Conservation (phyloP, 257 asterid genomes). For the Solanum okadae region DNA sequence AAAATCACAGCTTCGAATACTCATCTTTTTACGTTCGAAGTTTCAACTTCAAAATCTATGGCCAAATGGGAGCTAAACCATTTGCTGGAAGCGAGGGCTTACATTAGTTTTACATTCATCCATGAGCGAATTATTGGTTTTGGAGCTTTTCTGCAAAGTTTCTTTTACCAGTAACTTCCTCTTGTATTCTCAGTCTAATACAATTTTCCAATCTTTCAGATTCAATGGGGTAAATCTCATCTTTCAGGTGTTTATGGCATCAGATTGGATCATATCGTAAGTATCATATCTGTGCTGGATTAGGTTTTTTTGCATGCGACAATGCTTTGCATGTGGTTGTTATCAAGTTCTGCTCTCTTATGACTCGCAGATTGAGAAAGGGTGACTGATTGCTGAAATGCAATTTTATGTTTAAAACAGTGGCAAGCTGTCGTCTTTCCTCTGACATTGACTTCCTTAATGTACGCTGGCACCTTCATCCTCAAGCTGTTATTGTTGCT, state of each 20-base stretch:
- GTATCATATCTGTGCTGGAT: constrained; percentile 12
- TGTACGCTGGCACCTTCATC: constrained; percentile 72
- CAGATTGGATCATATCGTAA: constrained; percentile 67
- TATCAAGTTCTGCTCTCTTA: constrained; percentile 19
- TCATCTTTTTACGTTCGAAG: neutral
- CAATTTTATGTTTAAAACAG: constrained; percentile 76
- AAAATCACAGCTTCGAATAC: neutral
- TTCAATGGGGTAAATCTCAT: constrained; percentile 39
- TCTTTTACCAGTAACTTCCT: neutral
- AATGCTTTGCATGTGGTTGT: constrained; percentile 10
- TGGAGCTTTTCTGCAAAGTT: neutral
- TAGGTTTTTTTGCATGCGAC: neutral
- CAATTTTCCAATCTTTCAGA: constrained; percentile 26
- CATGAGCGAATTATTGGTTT: neutral
- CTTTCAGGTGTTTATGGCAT: constrained; percentile 56
- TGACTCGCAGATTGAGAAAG: constrained; percentile 50
- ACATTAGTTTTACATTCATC: neutral
- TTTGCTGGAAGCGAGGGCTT: neutral
- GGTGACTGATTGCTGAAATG: constrained; percentile 62
- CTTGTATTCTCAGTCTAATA: neutral
- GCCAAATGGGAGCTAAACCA: neutral
- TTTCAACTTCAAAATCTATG: neutral
- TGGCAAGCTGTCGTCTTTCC: constrained; percentile 85
- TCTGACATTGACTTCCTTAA: constrained; percentile 65
- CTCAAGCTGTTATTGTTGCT: constrained; percentile 29